Conservation (phyloP, 208 protist genomes). For the Leptomonas seymouri region DNA sequence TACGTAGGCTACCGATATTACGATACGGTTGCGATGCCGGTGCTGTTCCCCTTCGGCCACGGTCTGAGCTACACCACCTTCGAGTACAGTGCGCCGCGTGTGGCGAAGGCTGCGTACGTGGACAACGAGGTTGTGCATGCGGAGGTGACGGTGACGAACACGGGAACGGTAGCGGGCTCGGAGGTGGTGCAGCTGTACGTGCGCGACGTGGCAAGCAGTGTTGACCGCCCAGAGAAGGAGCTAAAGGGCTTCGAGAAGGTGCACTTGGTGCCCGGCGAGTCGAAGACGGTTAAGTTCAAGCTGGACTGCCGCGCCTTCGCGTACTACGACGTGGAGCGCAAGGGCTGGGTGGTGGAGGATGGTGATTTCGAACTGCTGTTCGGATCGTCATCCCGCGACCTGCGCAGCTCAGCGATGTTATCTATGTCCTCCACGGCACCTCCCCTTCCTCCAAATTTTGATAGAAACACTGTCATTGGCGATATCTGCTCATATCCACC, state of each 20-base stretch:
- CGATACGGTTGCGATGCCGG: neutral
- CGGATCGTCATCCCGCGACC: conserved; percentile 23
- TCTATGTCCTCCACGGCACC: neutral
- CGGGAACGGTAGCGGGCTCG: conserved; percentile 7
- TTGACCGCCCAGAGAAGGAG: conserved; percentile 16
- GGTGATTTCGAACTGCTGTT: conserved; percentile 27
- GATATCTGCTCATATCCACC: conserved; percentile 10
- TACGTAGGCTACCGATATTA: conserved; percentile 16
- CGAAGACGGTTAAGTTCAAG: conserved; percentile 22
- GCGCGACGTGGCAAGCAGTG: conserved; percentile 13
- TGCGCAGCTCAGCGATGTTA: conserved; percentile 9
- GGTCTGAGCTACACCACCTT: conserved; percentile 17
- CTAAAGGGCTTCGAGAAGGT: conserved; percentile 27
- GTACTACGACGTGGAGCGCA: conserved; percentile 29
- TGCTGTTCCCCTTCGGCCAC: conserved; percentile 16
- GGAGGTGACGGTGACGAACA: conserved; percentile 22
- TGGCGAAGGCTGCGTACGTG: conserved; percentile 17
- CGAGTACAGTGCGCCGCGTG: conserved; percentile 17
- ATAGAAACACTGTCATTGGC: conserved; percentile 9
- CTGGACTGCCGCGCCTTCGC: conserved; percentile 29
- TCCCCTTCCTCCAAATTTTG: neutral
- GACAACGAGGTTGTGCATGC: conserved; percentile 11
- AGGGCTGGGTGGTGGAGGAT: conserved; percentile 27
- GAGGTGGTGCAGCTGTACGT: conserved; percentile 23
- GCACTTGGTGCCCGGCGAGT: conserved; percentile 23